These are phyloP conservation scores for Lathyrus tuberosus DNA, from an alignment of 306 rosid species.

Conservation along the genomic window DNA sequence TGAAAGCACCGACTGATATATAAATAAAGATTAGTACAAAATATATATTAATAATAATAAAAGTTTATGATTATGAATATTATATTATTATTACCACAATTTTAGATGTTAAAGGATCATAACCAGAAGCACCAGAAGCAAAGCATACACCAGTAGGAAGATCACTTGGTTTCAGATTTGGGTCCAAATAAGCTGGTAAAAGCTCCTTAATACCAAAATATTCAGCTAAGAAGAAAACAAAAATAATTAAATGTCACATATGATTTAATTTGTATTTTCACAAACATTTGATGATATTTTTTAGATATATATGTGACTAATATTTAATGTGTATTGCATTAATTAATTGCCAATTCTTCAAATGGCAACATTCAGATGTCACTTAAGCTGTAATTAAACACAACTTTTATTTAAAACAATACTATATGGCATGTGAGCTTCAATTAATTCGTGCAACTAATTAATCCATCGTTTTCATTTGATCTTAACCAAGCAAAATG, in stretches of 20 bases:
- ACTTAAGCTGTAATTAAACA: no score
- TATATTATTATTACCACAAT: conserved; percentile 46
- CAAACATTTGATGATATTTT: not conserved
- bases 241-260: not conserved
- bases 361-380: no score
- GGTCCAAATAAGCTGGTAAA: conserved; percentile 71
- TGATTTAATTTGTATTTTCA: not conserved
- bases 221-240: conserved; percentile 47
- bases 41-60: not conserved
- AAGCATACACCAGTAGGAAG: conserved; percentile 71
- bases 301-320: no score
- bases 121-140: conserved; percentile 91
- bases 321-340: no score
- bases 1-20: conserved; percentile 54
- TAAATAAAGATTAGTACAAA: not conserved
- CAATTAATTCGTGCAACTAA: no score
- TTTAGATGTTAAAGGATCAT: conserved; percentile 72
- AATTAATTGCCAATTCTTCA: no score
- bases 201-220: conserved; percentile 63
- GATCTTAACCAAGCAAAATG: no score
- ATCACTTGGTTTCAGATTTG: conserved; percentile 57
- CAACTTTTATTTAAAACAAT: no score
- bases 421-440: no score
- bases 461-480: no score
- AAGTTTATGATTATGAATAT: not conserved